Evolutionary conservation across 805 yeast genomes (phyloP), one percentile per base, ranked within the genome.

Genomic region (Kuraishia ogatae): DNA sequence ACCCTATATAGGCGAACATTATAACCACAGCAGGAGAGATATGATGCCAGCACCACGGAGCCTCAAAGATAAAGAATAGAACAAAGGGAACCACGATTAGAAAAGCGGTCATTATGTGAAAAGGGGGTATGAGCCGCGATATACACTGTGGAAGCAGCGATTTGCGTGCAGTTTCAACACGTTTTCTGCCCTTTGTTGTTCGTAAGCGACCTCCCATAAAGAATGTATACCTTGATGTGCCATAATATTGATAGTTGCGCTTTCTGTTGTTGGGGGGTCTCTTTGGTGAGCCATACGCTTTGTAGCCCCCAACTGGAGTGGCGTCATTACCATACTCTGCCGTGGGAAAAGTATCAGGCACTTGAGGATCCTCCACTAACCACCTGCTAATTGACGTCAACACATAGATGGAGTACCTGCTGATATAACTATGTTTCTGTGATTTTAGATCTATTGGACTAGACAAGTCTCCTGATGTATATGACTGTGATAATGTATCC

Each of bases 171-270:
- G 51, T 13, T 52, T 23, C 35, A 47, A 11, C 15, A 54, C 54
- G 28, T 43, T 59, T 58, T 24, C 67, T 65, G 35, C 64, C 62
- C 55, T 71, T 75, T 10, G 76, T 63, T 0, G 78, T 69, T 35
- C 84, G 70, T 15, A 84, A 62, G 48, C 90, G 66, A 0, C 96
- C 96, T 15, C 94, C 94, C 52, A 82, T 66, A 2, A 85, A 68
- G 65, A 79, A 87, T 1, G 80, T 58, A 55, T 75, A 74, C 55
- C 73, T 76, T 7, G 73, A 59, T 19, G 71, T 70, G 10, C 64
- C 59, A 64, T 75, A 76, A 1, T 66, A 70, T 61, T 78, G 74
- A 63, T 79, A 82, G 65, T 80, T 79, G 55, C 61, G 43, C 17
- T 35, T 35, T 17, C 43, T 35, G 17, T 8, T 35, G 4, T 35